A percentile compares a stretch with the other conserved stretches of the same genome.
Conservation (phyloP, 192 early-diverging fungal species). For the Rhizophagus clarus region DNA sequence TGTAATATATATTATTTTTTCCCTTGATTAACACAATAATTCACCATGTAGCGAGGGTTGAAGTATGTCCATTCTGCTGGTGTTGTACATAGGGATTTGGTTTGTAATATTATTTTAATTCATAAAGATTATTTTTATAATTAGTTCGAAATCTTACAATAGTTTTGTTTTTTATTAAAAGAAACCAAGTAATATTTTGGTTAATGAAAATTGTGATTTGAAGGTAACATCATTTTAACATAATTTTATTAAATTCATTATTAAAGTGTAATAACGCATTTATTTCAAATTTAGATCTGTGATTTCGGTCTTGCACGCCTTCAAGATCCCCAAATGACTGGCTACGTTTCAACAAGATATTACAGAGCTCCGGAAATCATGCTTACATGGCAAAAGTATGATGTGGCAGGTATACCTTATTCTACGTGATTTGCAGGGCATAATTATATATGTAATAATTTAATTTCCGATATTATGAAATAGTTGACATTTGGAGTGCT, state of each 20-base stretch:
- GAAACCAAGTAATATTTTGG: constrained; percentile 95
- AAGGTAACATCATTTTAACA: constrained; percentile 49
- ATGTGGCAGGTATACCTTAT: constrained; percentile 64
- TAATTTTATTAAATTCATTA: no score
- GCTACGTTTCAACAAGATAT: constrained; percentile 96
- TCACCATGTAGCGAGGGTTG: constrained; percentile 65
- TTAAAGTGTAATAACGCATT: neutral
- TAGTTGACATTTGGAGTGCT: constrained; percentile 92
- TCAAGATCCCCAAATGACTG: constrained; percentile 95
- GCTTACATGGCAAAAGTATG: constrained; percentile 97
- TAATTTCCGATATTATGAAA: neutral
- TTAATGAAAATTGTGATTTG: constrained; percentile 97
- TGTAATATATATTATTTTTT: constrained; percentile 4
- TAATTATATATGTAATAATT: no score
- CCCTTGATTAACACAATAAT: no score
- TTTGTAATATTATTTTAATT: constrained; percentile 36
- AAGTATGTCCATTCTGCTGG: constrained; percentile 96
- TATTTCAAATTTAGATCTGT: constrained; percentile 67
- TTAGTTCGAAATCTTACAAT: neutral
- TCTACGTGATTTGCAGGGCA: no score
- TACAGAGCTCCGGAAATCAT: constrained; percentile 99
- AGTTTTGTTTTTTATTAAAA: constrained; percentile 12
- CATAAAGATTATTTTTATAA: neutral
- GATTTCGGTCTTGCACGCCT: constrained; percentile 97
- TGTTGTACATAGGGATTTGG: constrained; percentile 93